Percentiles rank a stretch among this genome's conserved stretches.
Conservation (phyloP, 305 asterid genomes). For the Ruellia speciosa region DNA sequence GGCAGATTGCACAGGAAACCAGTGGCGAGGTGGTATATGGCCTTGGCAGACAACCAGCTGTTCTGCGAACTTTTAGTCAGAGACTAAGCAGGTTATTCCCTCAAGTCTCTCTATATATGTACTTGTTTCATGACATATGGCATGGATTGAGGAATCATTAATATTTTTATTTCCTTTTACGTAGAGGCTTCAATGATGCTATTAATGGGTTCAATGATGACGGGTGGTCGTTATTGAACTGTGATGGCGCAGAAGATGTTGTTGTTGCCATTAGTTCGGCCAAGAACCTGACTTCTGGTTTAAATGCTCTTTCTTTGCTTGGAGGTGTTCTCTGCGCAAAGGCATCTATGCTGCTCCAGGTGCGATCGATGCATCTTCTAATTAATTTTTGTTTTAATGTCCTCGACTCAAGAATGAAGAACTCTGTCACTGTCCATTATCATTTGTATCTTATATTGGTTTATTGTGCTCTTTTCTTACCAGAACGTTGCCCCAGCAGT, state of each 20-base stretch:
- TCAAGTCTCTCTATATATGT: neutral
- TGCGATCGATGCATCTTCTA: slow-evolving; percentile 9
- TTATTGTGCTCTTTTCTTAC: slow-evolving; percentile 4
- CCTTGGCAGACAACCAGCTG: slow-evolving; percentile 94
- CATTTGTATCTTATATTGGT: neutral
- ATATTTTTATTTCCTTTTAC: slow-evolving; percentile 14
- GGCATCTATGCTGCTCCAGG: slow-evolving; percentile 81
- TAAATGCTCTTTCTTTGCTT: slow-evolving; percentile 34
- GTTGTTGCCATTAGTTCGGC: slow-evolving; percentile 50
- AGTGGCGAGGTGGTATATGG: slow-evolving; percentile 85
- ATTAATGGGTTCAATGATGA: slow-evolving; percentile 66
- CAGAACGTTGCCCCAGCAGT: slow-evolving; percentile 76
- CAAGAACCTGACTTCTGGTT: slow-evolving; percentile 33
- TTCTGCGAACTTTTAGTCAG: slow-evolving; percentile 90
- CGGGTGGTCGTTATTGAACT: slow-evolving; percentile 64
- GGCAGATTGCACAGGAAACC: slow-evolving; percentile 89
- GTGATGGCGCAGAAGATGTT: slow-evolving; percentile 62
- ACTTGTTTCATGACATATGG: neutral
- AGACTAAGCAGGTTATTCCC: slow-evolving; percentile 67
- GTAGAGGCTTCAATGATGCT: slow-evolving; percentile 82
- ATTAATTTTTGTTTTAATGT: neutral
- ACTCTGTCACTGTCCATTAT: neutral
- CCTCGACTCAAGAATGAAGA: neutral
- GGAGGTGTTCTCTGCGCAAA: slow-evolving; percentile 73
- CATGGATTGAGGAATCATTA: neutral